Base-by-base conservation (phyloP, 179 eudicot genomes). In the Gypsophila paniculata region DNA sequence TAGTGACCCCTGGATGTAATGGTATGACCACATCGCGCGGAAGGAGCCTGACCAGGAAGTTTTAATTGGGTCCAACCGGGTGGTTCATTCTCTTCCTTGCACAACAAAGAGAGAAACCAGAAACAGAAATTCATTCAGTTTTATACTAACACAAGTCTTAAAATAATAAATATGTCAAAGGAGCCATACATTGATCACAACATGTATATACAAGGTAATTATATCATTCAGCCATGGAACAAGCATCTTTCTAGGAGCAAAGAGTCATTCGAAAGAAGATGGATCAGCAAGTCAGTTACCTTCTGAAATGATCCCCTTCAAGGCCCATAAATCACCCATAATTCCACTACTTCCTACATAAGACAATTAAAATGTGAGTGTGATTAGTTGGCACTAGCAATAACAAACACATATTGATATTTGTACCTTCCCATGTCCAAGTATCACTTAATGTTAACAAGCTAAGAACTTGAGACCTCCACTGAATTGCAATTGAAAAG, bases 21-120 rank as follows among this genome's bases (percentile, higher is more conserved):
- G 58, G 95, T 85, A 82, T 95, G 99, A 61, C 99, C 99, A 80
- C 98, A 95, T 51, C 96, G 88, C 18, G 97, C 83, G 74, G 91
- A 82, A 75, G 99, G 98, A 73, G 96, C 82, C 84, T 92, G 99
- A 72, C 99, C 99, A 38, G 99, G 99, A 85, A 95, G 96, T 95
- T 95, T 95, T 78, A 95, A 71, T 72, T 92, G 95, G 65, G 99
- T 90, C 99, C 99, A 95, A 73, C 96, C 99, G 67, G 99, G 98
- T 74, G 88, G 72, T 84, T 92, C 99, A 80, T 85, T 95, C 83
- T 95, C 99, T 95, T 83, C 92, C 92, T 91, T 92, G 81, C 91
- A 82, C 90, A 86, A 84, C 58, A 83, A 82, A 73, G 74, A 72
- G 36, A 69, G 36, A 74, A 60, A 65, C 44, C 12, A 68, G 66